Base-by-base conservation (phyloP, 352 stramenopile genomes). In the Phytophthora quininea region DNA sequence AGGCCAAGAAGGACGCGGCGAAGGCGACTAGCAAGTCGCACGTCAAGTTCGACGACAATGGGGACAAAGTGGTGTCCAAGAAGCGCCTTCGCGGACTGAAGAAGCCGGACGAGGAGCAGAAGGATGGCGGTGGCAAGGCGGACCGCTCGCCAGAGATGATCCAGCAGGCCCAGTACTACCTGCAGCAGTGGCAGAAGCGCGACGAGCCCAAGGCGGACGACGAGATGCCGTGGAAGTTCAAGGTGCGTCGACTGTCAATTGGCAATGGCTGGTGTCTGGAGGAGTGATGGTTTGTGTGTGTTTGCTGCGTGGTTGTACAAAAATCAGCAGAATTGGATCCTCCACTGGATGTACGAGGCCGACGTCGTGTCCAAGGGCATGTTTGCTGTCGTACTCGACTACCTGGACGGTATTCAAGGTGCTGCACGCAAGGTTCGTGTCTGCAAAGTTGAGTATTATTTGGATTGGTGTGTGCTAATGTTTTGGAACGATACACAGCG, bases 311-410 rank as follows among this genome's bases (percentile, higher is more conserved):
- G 33, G n/a, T 19, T 27, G 53, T 64, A 30, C 54, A 90, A 82
- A 95, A 89, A 84, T 15, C 91, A 93, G 65, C 87, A 95, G 74
- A 73, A 86, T 52, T 95, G 87, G 87, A 86, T 95, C 54, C 57
- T 95, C 9, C 71, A 59, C 37, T 95, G 87, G 84, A 92, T 95
- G 84, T 93, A 90, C 62, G 84, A 92, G 45, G 85, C 84, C 6
- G 85, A 93, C 43, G 80, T 95, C 30, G 80, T 93, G 35, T 74
- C 84, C 51, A 95, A 95, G 62, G 80, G 80, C n/a, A 87, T 91
- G 73, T 95, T 95, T 54, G 60, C 80, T 32, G 74, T 85, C 46
- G 80, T 91, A 46, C 74, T 95, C 24, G 76, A 92, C 59, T 95
- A 93, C 56, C 67, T 95, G 5, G 72, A 73, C 9, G 83, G 84